Evolutionary conservation across 257 asterid genomes (phyloP), one percentile per base, ranked within the genome.

Genomic region (Avicennia marina): DNA sequence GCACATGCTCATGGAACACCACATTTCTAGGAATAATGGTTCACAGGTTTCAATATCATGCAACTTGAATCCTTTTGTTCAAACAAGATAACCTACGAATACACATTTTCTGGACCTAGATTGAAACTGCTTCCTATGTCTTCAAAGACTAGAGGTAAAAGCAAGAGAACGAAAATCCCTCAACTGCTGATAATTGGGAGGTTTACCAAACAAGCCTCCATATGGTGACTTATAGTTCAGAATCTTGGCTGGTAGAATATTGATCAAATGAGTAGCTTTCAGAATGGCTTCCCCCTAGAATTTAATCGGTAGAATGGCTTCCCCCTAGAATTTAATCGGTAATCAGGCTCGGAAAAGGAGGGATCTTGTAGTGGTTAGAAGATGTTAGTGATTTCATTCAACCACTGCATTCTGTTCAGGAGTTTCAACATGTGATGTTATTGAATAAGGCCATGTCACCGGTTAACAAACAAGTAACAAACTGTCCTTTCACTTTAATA

Each of bases 81-180:
- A 43, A 4, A 12, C 9, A 7, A 61, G 66, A 19, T 60, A 60
- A 11, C 66, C 66, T 7, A 60, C 3, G 17, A 60, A 46, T 10
- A 45, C 19, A 13, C 66, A 46, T 27, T 7, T 31, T 7, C 7
- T 7, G 4, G 66, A 20, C 31, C 58, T 24, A 2, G 41, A 3
- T 22, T 44, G 17, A 25, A 45, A 45, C 46, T 60, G 26, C 11
- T n/a, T n/a, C 7, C 44, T 8, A 1, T 15, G 11, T 7, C 4
- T 9, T 1, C 3, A 1, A 13, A 11, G 21, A 12, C 32, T 60
- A 0, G 56, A 26, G 0, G 24, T 41, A 45, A 22, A 60, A 32
- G 27, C 3, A 11, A 60, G 42, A 32, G 43, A 44, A 2, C 66
- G 41, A 45, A 60, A 60, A 1, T 1, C 42, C 4, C 36, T 24